A percentile compares a stretch with the other conserved stretches of the same genome.
phyloP scores from a whole-genome alignment of 345 rosid genomes.

The Conringia planisiliqua region DNA sequence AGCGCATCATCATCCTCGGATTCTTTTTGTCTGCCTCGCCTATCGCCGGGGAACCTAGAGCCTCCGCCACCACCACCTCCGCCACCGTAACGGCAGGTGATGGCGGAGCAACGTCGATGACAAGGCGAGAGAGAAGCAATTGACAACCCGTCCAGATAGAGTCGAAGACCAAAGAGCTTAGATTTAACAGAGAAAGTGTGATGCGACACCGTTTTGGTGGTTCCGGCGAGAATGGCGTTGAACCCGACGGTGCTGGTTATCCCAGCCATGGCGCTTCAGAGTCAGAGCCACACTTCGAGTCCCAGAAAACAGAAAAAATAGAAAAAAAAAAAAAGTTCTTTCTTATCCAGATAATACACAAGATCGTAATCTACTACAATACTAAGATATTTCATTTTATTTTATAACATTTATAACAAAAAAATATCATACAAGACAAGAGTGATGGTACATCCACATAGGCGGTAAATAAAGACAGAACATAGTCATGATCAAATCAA shows the following conservation, averaged over 20 bases:
- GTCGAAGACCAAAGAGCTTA: conserved; percentile 45
- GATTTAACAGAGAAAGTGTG: conserved; percentile 36
- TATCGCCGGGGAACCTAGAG: conserved; percentile 38
- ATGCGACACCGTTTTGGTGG: conserved; percentile 18
- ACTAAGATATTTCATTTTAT: too few species aligned
- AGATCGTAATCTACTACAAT: too few species aligned
- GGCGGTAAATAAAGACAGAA: too few species aligned
- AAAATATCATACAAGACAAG: too few species aligned
- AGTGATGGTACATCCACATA: too few species aligned
- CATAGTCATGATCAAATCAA: too few species aligned
- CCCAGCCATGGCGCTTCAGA: conserved; percentile 53
- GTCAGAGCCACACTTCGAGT: conserved; percentile 17
- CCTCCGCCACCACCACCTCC: conserved; percentile 40
- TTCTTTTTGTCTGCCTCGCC: conserved; percentile 44
- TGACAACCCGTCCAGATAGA: conserved; percentile 24
- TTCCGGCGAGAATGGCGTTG: conserved; percentile 35
- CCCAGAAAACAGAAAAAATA: not conserved
- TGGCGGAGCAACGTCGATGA: conserved; percentile 29
- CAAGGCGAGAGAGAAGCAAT: conserved; percentile 29
- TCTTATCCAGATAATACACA: too few species aligned
- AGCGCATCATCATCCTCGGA: conserved; percentile 63
- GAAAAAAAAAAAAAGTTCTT: too few species aligned
- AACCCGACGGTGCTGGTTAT: conserved; percentile 46
- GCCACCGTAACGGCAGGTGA: conserved; percentile 60
- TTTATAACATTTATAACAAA: too few species aligned